Percentiles rank a stretch among this genome's conserved stretches.
Evolutionary conservation across 345 rosid genomes (phyloP).

Genomic region (Pugionium cornutum): DNA sequence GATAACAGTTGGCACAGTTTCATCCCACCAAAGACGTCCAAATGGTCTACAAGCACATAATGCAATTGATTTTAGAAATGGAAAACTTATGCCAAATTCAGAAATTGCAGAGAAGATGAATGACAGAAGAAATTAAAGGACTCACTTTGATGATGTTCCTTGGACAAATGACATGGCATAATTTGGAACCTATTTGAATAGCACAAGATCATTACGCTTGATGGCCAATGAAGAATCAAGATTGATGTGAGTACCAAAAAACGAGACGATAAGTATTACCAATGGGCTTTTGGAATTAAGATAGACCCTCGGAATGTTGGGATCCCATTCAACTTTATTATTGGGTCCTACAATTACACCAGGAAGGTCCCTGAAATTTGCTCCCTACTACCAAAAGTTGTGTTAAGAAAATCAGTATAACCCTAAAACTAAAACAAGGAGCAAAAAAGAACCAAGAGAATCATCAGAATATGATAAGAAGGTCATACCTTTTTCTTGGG

Average conservation of each 20-base stretch:
- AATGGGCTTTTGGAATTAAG: too few species aligned
- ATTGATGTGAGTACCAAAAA: constrained; percentile 35
- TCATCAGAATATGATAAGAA: neutral
- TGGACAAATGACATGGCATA: constrained; percentile 41
- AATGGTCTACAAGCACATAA: constrained; percentile 40
- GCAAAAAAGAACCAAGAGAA: neutral
- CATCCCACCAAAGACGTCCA: constrained; percentile 49
- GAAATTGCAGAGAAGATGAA: neutral
- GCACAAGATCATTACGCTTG: neutral
- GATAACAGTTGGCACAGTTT: constrained; percentile 43
- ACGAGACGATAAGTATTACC: too few species aligned
- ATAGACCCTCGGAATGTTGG: constrained; percentile 5
- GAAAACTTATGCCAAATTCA: neutral
- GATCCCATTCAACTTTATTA: constrained; percentile 40
- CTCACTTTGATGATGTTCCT: constrained; percentile 41
- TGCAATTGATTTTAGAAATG: neutral
- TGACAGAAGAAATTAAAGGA: constrained; percentile 11
- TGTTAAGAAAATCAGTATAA: too few species aligned
- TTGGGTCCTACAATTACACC: constrained; percentile 41
- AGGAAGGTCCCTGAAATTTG: constrained; percentile 45
- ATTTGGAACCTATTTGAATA: constrained; percentile 45
- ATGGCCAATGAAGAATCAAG: neutral
- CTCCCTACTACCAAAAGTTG: constrained; percentile 38
- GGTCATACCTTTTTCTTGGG: neutral
- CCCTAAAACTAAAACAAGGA: neutral